Evolutionary conservation across 2,329 filamentous ascomycete genomes (phyloP), one percentile per base, ranked within the genome.

Genomic region (Elsinoe arachidis): DNA sequence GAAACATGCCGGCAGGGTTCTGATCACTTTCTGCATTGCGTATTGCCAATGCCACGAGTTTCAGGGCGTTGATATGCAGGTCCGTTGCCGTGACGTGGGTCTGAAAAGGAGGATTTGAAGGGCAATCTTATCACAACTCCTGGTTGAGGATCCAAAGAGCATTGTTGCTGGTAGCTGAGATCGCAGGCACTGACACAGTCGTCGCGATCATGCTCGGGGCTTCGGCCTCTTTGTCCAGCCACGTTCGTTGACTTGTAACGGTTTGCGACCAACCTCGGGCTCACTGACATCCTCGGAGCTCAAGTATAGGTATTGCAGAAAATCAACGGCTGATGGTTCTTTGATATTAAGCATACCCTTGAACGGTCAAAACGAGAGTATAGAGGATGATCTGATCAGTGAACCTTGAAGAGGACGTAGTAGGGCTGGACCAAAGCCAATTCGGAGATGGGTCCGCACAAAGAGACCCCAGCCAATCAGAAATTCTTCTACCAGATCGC

Each of bases 361-460:
- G 49, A 53, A 53, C 49, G 34, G 49, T 17, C 30, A 38, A 14
- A 53, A 53, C 49, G 49, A 53, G 49, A 53, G 49, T 53, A 53
- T 53, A 52, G 49, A 53, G 33, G 33, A n/a, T 53, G 49, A 53
- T 53, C 49, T 38, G 49, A n/a, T 21, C 34, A 39, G 49, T 53
- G 30, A 53, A 53, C 49, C 49, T 53, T 53, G 49, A 39, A 39
- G 12, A 39, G 49, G 49, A 53, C 12, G 17, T 26, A 11, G 19
- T 26, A 39, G 35, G 33, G 49, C 49, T 53, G 49, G 34, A 38
- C 34, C 49, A 26, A 53, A 37, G 49, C 26, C 33, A 23, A 35
- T 53, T 39, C 35, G 49, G 49, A 53, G 46, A 51, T 19, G 30
- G 30, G 12, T 38, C 49, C 17, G 49, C 15, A 38, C 17, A 37